These are phyloP conservation scores for Lycium ferocissimum DNA, from an alignment of 257 asterid species.

Conservation along the genomic window DNA sequence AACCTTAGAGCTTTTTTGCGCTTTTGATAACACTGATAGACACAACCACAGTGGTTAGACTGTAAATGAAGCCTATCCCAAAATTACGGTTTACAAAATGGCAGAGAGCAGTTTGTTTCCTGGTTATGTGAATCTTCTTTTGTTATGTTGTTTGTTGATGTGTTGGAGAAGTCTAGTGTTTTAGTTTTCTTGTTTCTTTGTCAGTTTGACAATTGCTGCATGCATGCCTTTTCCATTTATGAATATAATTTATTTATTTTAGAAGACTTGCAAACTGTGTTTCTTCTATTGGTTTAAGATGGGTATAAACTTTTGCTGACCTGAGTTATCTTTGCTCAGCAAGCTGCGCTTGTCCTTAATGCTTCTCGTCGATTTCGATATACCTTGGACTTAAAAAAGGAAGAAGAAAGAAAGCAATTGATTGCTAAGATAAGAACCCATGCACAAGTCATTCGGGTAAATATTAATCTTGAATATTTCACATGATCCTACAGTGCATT, in stretches of 20 bases:
- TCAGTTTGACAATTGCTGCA: slow-evolving; percentile 19
- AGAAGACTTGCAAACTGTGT: neutral
- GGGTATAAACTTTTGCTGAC: slow-evolving; percentile 22
- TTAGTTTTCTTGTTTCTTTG: neutral
- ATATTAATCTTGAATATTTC: slow-evolving; percentile 15
- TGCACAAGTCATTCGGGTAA: slow-evolving; percentile 95
- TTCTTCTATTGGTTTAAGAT: neutral
- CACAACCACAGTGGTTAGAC: neutral
- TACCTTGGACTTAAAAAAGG: slow-evolving; percentile 89
- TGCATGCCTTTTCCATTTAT: neutral
- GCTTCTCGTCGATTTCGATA: slow-evolving; percentile 96
- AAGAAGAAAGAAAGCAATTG: slow-evolving; percentile 82
- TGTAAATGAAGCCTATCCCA: slow-evolving; percentile 6
- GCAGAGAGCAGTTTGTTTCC: neutral
- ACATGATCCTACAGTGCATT: neutral
- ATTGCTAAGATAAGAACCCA: slow-evolving; percentile 80
- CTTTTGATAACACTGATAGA: no score
- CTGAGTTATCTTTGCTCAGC: slow-evolving; percentile 55
- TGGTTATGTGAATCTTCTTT: slow-evolving; percentile 24
- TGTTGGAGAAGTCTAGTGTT: slow-evolving; percentile 10
- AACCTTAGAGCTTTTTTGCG: no score
- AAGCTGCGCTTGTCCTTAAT: slow-evolving; percentile 95
- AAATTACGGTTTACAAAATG: neutral
- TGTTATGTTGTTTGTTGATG: neutral
- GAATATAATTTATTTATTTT: neutral